Evolutionary conservation across 1,139 yeast genomes (phyloP), one percentile per base, ranked within the genome.

Genomic region (Saccharomyces hybrid): DNA sequence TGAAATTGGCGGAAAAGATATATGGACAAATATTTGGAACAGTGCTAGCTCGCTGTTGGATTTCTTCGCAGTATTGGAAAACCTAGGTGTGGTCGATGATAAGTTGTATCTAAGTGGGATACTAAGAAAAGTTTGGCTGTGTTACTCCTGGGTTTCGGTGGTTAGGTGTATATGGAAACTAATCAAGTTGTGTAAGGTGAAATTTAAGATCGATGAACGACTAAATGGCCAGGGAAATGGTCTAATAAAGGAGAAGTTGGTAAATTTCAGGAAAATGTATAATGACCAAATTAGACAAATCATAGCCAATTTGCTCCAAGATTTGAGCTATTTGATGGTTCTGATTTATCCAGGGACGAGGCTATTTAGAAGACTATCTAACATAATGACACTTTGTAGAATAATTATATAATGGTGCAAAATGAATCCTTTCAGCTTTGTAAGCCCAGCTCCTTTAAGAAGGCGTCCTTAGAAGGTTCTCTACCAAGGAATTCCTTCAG

Each of bases 401-500:
- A 38, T 38, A 38, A 38, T 46, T 26, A 9, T 28, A 46, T 38
- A 38, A 38, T 38, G 5, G 2, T 46, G 5, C 14, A 13, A 11
- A 16, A 30, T 8, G 14, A 20, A 30, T 6, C 49, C 13, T 11
- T 16, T 32, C 48, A 57, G 20, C 51, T 54, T 6, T 38, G 44
- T 48, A 63, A 54, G 20, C 86, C 86, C 50, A 85, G 69, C 65
- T 87, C 95, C 61, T 77, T 66, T 62, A 86, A 74, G 73, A 87
- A 88, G 0, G 95, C 90, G 44, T 76, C 80, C 54, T 83, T 80
- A 63, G 79, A 81, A 53, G 96, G 95, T 63, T 82, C 79, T 67
- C 96, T 80, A 2, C 95, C 95, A 56, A 88, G 74, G 52, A 88
- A 76, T 61, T 84, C 88, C 51, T 72, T 73, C 70, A 88, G 76